Evolutionary conservation across 1,284 basidiomycete species (phyloP), one percentile per base, ranked within the genome.

Genomic region (Inonotus hispidus): DNA sequence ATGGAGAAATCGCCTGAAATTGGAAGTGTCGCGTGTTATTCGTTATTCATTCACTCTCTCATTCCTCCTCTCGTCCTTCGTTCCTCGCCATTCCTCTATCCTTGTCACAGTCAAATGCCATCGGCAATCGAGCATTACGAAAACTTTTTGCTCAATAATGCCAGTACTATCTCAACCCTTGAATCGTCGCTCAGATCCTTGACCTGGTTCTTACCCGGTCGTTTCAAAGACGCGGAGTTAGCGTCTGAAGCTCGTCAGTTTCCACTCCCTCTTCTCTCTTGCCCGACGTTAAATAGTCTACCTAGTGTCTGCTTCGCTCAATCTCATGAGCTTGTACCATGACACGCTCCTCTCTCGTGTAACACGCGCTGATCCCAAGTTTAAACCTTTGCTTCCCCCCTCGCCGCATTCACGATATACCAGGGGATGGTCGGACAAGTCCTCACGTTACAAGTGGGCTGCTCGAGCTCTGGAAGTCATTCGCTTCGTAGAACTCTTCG

Each of bases 161-260:
- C 90, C 37, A 85, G 87, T 8, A 87, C 91, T 14, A 92, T 98
- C 62, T 89, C 89, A 19, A 87, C 90, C 13, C 79, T 97, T 66
- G 95, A 98, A 74, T 93, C 90, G 38, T 87, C 90, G 11, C 76
- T 98, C 65, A 82, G 93, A 62, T 95, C 92, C 63, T 77, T 97
- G 66, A 95, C 93, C 41, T 98, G 94, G 92, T 88, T 98, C 67
- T 80, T 98, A 25, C 95, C 95, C 21, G 95, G 95, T 65, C 83
- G 95, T 64, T 98, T 98, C 82, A 93, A 94, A 72, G 95, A 98
- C 80, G 93, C 95, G 58, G 95, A 98, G 73, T 79, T 98, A 61
- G 92, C 90, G 59, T 93, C 91, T 39, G 94, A 95, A 82, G 85
- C 90, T 70, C 78, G 93, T 95, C 27, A 61, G 53, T 52, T 27